These are phyloP conservation scores for Fusarium sp. DNA, from an alignment of 2,329 filamentous ascomycete species.

Conservation along the genomic window DNA sequence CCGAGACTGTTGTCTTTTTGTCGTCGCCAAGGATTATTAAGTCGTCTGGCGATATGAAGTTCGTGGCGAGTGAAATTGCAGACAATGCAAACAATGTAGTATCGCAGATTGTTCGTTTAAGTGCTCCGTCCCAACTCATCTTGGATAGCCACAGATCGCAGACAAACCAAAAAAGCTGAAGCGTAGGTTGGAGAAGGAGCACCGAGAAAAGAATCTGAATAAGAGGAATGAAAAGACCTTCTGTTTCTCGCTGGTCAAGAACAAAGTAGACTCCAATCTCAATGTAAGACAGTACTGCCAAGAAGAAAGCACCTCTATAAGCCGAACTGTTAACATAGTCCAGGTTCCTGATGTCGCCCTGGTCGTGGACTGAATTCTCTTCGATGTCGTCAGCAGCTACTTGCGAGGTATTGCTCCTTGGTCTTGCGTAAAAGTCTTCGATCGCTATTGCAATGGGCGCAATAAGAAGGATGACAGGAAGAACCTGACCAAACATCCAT, in stretches of 20 bases:
- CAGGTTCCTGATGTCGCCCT: neutral
- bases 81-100: neutral
- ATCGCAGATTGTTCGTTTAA: neutral
- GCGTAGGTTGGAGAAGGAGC: neutral
- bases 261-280: neutral
- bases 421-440: neutral
- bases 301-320: neutral
- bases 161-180: neutral
- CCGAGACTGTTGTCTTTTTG: no score
- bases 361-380: neutral
- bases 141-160: neutral
- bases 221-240: neutral
- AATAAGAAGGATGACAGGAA: neutral
- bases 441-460: neutral
- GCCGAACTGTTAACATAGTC: fast-evolving
- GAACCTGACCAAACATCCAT: constrained; percentile 10
- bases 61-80: neutral
- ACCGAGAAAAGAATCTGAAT: neutral
- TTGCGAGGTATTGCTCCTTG: no score
- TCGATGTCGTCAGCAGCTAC: no score
- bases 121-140: neutral
- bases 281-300: neutral
- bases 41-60: neutral
- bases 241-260: neutral
- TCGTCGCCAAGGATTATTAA: no score